Evolutionary conservation across 2,329 filamentous ascomycete genomes (phyloP), one percentile per base, ranked within the genome.

Genomic region (Aplosporella prunicola): DNA sequence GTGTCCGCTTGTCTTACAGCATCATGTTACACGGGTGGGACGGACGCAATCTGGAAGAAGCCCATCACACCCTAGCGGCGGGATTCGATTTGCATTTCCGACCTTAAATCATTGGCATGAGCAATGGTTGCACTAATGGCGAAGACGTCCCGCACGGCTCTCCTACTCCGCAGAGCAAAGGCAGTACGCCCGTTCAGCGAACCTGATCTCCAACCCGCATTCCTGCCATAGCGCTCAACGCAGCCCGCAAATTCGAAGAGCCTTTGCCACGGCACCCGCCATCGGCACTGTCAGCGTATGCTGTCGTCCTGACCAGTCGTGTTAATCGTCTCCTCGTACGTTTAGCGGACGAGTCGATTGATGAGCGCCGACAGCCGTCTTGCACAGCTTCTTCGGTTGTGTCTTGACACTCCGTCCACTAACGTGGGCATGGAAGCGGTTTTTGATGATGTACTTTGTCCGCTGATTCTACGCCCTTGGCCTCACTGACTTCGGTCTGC

Each of bases 371-470:
- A 71, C n/a, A n/a, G 60, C 56, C 50, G 48, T 49, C 47, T 46
- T 47, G 49, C 50, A 49, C 39, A 36, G 46, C 39, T 43, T 25
- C 43, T 44, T 46, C 32, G 15, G 25, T 10, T 45, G 48, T 43
- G 49, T 51, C 33, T 47, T 44, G 43, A 48, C 43, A 26, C 28
- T 31, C 23, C 32, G 51, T 45, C 55, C 55, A 57, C 55, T 52
- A 43, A 48, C 47, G 16, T 48, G 57, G 57, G 61, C 65, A 66
- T 53, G 59, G 61, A 70, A 74, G 76, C 84, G 85, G 76, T 77
- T 93, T 95, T 95, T 93, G 72, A 70, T 72, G 85, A 93, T 80
- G 85, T 88, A 64, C 76, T 94, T 95, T 93, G 84, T 82, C 74
- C 84, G 84, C 38, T 28, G 26, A 35, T 25, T 72, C 78, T n/a